Conservation (phyloP, 2,329 filamentous ascomycete genomes). For the Penicillium paneum region DNA sequence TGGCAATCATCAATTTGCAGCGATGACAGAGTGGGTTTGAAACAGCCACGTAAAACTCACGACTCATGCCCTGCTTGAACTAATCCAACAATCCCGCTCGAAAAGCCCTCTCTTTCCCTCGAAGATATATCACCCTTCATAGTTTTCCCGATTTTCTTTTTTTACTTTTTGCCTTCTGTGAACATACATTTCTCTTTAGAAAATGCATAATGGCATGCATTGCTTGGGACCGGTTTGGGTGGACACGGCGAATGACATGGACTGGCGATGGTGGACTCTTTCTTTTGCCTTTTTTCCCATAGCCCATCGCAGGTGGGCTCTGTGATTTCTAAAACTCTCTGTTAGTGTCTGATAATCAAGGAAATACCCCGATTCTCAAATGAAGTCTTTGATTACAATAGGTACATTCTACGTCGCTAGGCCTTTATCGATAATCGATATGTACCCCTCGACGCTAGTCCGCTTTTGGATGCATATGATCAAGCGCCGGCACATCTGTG, state of each 20-base stretch:
- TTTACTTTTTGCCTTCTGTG: slow-evolving; percentile 20
- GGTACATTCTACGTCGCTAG: neutral
- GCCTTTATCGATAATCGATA: slow-evolving; percentile 1
- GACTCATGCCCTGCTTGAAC: slow-evolving; percentile 7
- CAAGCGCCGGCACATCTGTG: neutral
- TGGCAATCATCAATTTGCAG: slow-evolving; percentile 42
- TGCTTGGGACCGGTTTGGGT: slow-evolving; percentile 24
- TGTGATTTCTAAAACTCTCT: slow-evolving; percentile 12
- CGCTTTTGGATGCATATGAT: neutral
- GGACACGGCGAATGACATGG: slow-evolving; percentile 28
- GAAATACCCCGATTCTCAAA: slow-evolving; percentile 1
- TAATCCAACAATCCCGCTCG: neutral
- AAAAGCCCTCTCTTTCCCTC: slow-evolving; percentile 1
- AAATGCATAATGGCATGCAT: slow-evolving; percentile 32
- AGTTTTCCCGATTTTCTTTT: slow-evolving; percentile 4
- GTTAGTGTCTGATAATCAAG: slow-evolving; percentile 12
- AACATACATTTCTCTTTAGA: slow-evolving; percentile 31
- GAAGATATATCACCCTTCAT: slow-evolving; percentile 6
- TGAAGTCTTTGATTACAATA: neutral
- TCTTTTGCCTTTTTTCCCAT: slow-evolving; percentile 8
- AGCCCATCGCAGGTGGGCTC: slow-evolving; percentile 9
- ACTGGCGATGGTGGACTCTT: slow-evolving; percentile 20
- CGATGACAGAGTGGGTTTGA: slow-evolving; percentile 27
- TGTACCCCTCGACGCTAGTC: neutral
- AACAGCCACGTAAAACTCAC: slow-evolving; percentile 2